Evolutionary conservation across 805 yeast genomes (phyloP).

Genomic region (Lipomyces kockii): DNA sequence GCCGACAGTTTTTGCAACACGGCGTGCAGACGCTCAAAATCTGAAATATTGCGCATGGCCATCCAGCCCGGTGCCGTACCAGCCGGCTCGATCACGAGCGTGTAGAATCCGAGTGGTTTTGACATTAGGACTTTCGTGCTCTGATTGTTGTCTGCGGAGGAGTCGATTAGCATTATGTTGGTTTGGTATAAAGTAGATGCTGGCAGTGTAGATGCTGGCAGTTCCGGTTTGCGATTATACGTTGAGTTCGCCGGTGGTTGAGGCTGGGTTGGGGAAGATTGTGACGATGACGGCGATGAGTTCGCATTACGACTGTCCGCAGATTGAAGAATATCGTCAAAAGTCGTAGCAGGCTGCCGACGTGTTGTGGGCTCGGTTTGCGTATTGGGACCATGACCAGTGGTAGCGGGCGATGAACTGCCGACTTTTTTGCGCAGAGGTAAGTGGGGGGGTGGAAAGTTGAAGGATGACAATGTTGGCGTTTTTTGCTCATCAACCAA

Average conservation of each 20-base stretch:
- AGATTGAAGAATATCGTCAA: slow-evolving; percentile 26
- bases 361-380: not conserved
- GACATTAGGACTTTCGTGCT: slow-evolving; percentile 19
- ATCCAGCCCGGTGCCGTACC: slow-evolving; percentile 37
- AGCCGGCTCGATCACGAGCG: slow-evolving; percentile 37
- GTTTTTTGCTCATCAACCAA: not conserved
- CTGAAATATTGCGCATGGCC: slow-evolving; percentile 36
- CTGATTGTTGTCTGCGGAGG: slow-evolving; percentile 30
- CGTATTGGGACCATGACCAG: no score
- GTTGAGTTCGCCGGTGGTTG: not conserved
- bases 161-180: slow-evolving; percentile 30
- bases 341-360: slow-evolving; percentile 20
- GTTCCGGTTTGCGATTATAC: slow-evolving; percentile 15
- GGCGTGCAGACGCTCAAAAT: slow-evolving; percentile 35
- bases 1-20: slow-evolving; percentile 35
- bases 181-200: slow-evolving; percentile 24
- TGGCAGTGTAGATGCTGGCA: slow-evolving; percentile 19
- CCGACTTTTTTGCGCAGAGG: slow-evolving; percentile 12
- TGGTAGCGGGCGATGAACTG: not conserved
- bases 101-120: slow-evolving; percentile 32
- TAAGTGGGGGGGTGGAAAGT: not conserved
- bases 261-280: not conserved
- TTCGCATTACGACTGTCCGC: not conserved
- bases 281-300: slow-evolving; percentile 5
- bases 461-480: not conserved